Percentiles rank a stretch among this genome's conserved stretches.
These are phyloP conservation scores for Aureobasidium sp. DNA, from an alignment of 2,329 filamentous ascomycete genomes.

Conservation along the genomic window DNA sequence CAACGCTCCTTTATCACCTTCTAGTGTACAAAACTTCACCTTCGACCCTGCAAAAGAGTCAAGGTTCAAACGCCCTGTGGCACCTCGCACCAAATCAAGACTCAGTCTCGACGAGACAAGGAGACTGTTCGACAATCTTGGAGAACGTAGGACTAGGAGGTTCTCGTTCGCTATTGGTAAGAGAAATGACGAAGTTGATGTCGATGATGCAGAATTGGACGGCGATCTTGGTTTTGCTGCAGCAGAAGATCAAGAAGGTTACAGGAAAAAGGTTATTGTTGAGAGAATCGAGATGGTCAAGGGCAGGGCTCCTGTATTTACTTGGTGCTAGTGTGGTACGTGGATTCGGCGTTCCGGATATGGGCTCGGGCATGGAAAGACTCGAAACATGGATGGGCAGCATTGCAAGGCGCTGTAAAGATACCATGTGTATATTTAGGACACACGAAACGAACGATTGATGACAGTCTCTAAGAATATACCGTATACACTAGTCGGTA, in stretches of 20 bases:
- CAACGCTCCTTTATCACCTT: conserved; percentile 24
- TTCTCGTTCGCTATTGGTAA: conserved; percentile 16
- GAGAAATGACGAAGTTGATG: conserved; percentile 29
- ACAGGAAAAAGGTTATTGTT: conserved; percentile 89
- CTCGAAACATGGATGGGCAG: background rate
- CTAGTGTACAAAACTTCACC: conserved; percentile 25
- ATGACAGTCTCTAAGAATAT: background rate
- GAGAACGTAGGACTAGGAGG: conserved; percentile 18
- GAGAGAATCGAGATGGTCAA: conserved; percentile 94
- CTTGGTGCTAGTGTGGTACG: conserved; percentile 65
- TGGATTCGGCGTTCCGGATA: background rate
- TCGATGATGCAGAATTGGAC: conserved; percentile 55
- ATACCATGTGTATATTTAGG: conserved; percentile 2
- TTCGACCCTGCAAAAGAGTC: conserved; percentile 16
- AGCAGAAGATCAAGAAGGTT: conserved; percentile 86
- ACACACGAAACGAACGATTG: background rate
- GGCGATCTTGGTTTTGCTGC: conserved; percentile 92
- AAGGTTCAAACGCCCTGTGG: conserved; percentile 16
- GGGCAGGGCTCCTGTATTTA: conserved; percentile 90
- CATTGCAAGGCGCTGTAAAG: conserved; percentile 5
- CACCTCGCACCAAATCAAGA: conserved; percentile 23
- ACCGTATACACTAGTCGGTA: background rate
- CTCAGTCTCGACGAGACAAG: conserved; percentile 35
- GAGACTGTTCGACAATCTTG: conserved; percentile 19
- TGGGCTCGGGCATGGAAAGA: background rate